Base-by-base conservation (phyloP, 2,329 filamentous ascomycete genomes). In the Mariannaea elegans region DNA sequence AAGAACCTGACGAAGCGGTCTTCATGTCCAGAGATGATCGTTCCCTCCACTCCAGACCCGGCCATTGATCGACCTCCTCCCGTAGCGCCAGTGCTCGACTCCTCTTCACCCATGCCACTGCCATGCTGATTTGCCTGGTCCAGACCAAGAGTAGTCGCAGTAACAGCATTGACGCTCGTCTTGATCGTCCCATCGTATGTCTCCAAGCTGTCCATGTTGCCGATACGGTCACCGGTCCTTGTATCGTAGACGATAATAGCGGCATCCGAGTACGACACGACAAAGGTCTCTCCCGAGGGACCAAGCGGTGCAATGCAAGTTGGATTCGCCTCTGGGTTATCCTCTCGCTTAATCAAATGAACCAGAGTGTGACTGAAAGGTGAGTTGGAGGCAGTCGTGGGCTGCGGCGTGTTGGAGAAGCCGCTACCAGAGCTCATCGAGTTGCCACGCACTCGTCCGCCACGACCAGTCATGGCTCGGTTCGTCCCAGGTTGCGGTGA, bases 1-100 rank as follows among this genome's bases (percentile, higher is more conserved):
- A 97, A 99, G 83, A 99, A 97, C 67, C 94, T 86, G 69, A 99
- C 93, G 72, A 93, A 97, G 69, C 92, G 89, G 79, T 99, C 95
- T 80, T 99, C 95, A 74, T 99, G 94, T 65, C 95, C 95, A 62
- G 92, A 96, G 65, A 99, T 97, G 59, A 99, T 91, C 19, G 96
- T 92, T 12, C 95, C 95, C 76, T 97, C 94, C 1, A 97, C 89
- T 31, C 91, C 91, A 56, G 90, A 92, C 50, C 89, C 90, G 7
- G 89, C 89, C 79, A 83, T 83, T 1, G 81, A 81, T 29, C 83
- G 79, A 32, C 83, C 81, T 21, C 92, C 91, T 10, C 87, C 87
- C 0, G 95, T 98, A 6, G 94, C 93, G 1, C 93, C 90, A 1
- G 91, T 85, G n/a, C 74, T 76, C 10, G 85, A 82, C 63, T 96